Conservation (phyloP, 805 yeast species). For the Saturnispora saitoi region DNA sequence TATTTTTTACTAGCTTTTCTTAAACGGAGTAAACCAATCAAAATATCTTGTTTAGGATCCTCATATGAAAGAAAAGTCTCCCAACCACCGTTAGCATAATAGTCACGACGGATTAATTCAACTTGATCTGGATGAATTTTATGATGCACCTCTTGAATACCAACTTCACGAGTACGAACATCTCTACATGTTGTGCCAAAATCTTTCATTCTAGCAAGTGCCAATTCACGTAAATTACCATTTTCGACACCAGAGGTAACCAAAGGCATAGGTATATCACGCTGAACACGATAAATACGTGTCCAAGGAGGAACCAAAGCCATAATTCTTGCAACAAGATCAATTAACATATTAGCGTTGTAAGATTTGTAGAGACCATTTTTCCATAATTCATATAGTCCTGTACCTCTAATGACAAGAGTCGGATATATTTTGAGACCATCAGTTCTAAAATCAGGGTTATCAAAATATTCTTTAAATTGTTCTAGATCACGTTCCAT, state of each 20-base stretch:
- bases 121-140: conserved; percentile 96
- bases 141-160: conserved; percentile 97
- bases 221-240: conserved; percentile 91
- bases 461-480: conserved; percentile 92
- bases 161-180: conserved; percentile 96
- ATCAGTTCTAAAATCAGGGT: conserved; percentile 94
- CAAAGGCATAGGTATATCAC: conserved; percentile 98
- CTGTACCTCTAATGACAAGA: conserved; percentile 93
- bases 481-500: conserved; percentile 97
- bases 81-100: conserved; percentile 98
- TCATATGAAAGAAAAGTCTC: conserved; percentile 94
- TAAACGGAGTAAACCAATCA: conserved; percentile 82
- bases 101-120: conserved; percentile 89
- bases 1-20: conserved; percentile 83
- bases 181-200: conserved; percentile 95
- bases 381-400: conserved; percentile 94
- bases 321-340: conserved; percentile 88
- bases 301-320: conserved; percentile 99
- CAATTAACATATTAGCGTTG: conserved; percentile 88
- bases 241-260: conserved; percentile 97
- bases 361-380: conserved; percentile 90
- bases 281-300: conserved; percentile 93
- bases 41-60: conserved; percentile 92
- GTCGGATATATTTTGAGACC: conserved; percentile 95
- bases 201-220: conserved; percentile 95